Evolutionary conservation across 2,329 filamentous ascomycete species (phyloP).

Genomic region (Pyrenophora seminiperda): DNA sequence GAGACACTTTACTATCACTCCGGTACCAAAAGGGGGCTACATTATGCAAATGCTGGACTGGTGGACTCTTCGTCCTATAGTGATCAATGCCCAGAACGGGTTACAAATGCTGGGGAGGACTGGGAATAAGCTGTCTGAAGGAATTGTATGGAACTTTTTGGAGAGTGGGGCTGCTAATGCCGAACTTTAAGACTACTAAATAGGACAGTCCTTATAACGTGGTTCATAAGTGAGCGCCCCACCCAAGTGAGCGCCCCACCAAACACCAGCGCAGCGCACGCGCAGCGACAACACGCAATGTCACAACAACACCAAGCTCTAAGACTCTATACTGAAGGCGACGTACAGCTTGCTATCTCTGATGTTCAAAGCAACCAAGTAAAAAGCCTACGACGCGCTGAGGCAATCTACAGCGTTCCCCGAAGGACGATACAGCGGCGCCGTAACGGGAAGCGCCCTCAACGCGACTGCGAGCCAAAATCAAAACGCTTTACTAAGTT

Average conservation of each 20-base stretch:
- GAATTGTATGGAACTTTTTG: constrained; percentile 17
- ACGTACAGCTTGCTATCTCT: not conserved
- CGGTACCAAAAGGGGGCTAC: constrained; percentile 13
- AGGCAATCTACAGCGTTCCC: too few species aligned
- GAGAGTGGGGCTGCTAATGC: too few species aligned
- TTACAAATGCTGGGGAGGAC: constrained; percentile 9
- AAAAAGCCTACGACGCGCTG: not conserved
- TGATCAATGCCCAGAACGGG: constrained; percentile 7
- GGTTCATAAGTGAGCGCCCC: too few species aligned
- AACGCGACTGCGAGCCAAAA: too few species aligned
- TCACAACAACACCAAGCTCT: not conserved
- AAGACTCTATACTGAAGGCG: not conserved
- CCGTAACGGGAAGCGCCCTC: too few species aligned
- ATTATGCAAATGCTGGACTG: constrained; percentile 22
- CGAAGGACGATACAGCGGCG: too few species aligned
- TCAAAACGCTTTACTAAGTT: too few species aligned
- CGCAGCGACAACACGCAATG: not conserved
- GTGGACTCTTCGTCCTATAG: constrained; percentile 15
- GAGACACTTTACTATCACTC: constrained; percentile 14
- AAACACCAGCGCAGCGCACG: too few species aligned
- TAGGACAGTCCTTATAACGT: too few species aligned
- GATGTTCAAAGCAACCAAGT: not conserved
- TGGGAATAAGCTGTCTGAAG: constrained; percentile 13
- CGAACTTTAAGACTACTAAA: too few species aligned
- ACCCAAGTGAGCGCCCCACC: too few species aligned